Base-by-base conservation (phyloP, 202 grass and related monocot genomes). In the Zoysia matrella region DNA sequence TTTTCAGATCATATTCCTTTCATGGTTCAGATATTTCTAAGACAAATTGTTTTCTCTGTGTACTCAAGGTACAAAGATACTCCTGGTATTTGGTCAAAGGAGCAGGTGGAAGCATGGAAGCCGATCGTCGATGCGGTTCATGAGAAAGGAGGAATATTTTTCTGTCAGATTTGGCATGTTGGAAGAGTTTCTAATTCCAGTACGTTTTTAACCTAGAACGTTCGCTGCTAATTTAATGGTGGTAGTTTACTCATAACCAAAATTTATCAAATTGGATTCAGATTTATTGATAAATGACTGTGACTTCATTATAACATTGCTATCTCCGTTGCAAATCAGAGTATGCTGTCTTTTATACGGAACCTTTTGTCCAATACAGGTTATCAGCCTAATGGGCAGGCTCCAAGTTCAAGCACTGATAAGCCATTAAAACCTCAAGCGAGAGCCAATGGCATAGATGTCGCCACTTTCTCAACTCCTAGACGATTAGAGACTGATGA, bases 331-430 rank as follows among this genome's bases (percentile, higher is more conserved):
- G 48, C 22, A 22, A 22, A 49, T 5, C 43, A 57, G 51, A 53
- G 43, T 82, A 12, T 42, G 15, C 52, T 5, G 11, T 10, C 8
- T 56, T 39, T 49, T 12, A 15, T 88, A 52, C 46, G 53, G 44
- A 60, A 69, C 42, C 22, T 22, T 55, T 46, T 78, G 45, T 11
- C 53, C 14, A 6, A 60, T 92, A 70, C 80, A 94, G 92, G 6
- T 83, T 86, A 92, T 74, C 90, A 97, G 64, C 94, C 90, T 71
- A 86, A 97, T 84, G 85, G 89, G 13, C 91, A 91, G 78, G 82
- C 94, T 76, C 94, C 94, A 47, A 87, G 94, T 82, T 97, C 94
- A 39, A 92, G 75, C 67, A 97, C 92, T 3, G 88, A 94, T 71
- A 97, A 82, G 78, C 63, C 67, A 87, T 3, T 94, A n/a, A 30